These are phyloP conservation scores for Scedosporium aurantiacum DNA, from an alignment of 2,329 filamentous ascomycete species.

Conservation along the genomic window DNA sequence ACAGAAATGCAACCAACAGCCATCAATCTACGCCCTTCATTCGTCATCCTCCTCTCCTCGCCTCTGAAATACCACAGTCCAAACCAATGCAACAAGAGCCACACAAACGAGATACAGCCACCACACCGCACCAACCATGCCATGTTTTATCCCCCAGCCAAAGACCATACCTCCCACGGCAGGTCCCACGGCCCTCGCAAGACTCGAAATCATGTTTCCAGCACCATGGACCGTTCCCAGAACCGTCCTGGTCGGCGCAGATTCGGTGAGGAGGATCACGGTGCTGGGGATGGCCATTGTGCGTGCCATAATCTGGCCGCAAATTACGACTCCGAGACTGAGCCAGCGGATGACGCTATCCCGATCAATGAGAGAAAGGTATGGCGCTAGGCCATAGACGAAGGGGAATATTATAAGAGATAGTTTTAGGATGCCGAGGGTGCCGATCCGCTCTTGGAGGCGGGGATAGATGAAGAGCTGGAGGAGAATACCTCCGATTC, in stretches of 20 bases:
- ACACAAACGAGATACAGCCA: conserved; percentile 18
- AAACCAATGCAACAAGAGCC: conserved; percentile 13
- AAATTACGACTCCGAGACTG: conserved; percentile 41
- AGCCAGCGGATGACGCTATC: conserved; percentile 35
- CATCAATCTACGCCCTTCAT: background rate
- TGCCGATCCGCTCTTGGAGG: conserved; percentile 46
- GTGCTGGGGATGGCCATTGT: conserved; percentile 40
- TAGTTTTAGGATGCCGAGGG: conserved; percentile 43
- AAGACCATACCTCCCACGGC: conserved; percentile 17
- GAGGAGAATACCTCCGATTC: conserved; percentile 47
- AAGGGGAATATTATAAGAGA: conserved; percentile 48
- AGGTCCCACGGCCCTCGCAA: conserved; percentile 19
- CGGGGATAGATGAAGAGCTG: conserved; percentile 52
- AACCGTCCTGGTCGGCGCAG: conserved; percentile 22
- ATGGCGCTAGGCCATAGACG: conserved; percentile 48
- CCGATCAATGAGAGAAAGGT: conserved; percentile 44
- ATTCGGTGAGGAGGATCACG: conserved; percentile 26
- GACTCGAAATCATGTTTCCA: conserved; percentile 16
- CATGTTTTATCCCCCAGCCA: conserved; percentile 16
- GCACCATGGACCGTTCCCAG: conserved; percentile 27
- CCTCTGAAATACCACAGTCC: conserved; percentile 10
- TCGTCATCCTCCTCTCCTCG: background rate
- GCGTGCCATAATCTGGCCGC: conserved; percentile 48
- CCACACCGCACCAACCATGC: conserved; percentile 18
- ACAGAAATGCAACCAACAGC: background rate